Base-by-base conservation (phyloP, 208 protist genomes). In the Zelonia costaricensis region DNA sequence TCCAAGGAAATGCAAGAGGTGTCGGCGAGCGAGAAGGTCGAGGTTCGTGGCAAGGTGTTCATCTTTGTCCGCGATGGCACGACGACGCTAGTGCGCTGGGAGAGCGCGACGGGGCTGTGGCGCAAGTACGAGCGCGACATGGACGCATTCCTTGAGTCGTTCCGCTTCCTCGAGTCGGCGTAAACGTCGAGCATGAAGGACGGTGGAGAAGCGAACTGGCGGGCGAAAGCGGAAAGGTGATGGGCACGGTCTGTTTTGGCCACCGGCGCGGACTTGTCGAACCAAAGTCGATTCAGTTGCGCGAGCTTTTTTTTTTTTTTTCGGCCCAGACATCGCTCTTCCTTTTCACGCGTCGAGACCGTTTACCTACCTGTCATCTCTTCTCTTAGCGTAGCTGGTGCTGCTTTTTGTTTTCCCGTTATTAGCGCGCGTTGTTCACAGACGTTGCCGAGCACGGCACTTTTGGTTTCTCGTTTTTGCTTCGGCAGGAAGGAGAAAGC, bases 1-100 rank as follows among this genome's bases (percentile, higher is more conserved):
- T 75, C 82, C 23, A 87, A 88, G 63, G 82, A 78, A 38, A 91
- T 91, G 86, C 83, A 93, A 59, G 86, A 93, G 65, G 61, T 82
- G 33, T 83, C 62, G 22, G 83, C 86, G 48, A 76, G 63, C 20
- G 63, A 86, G 57, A 67, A 72, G 38, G 64, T 83, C 47, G 82
- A 91, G 74, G 67, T 88, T 3, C 49, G 60, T 20, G 80, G 69
- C n/a, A 84, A 81, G 47, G 72, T 91, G 31, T 85, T 72, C 56
- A 87, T 93, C 46, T 90, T 93, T 57, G 77, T 89, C 58, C 78
- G 74, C 51, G 57, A 84, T 25, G 63, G 78, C 31, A 68, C 67
- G 25, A 93, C 82, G 7, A 90, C 81, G 13, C 66, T 93, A 13
- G 70, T 93, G 23, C 82, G 86, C 22, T 91, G 82, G 86, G 83